Conservation (phyloP, 306 rosid genomes). For the Citrullus colocynthis region DNA sequence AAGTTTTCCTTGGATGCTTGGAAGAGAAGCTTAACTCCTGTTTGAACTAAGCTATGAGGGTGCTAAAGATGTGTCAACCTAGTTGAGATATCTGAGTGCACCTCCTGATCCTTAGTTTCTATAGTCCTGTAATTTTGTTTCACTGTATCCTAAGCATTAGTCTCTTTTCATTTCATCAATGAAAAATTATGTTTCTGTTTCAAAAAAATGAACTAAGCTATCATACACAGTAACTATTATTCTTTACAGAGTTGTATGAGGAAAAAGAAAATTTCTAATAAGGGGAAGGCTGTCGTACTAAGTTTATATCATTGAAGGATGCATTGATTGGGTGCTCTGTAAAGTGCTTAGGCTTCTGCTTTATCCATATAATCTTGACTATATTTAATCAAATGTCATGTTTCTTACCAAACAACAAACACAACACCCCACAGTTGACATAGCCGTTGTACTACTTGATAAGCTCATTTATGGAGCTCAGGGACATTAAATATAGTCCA, state of each 20-base stretch:
- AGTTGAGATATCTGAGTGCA: too few relatives aligned
- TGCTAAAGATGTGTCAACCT: too few relatives aligned
- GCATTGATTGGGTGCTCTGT: background rate
- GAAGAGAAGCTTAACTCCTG: background rate
- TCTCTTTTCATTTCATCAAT: too few relatives aligned
- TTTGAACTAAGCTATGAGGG: background rate
- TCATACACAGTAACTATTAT: background rate
- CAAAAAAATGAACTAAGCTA: background rate
- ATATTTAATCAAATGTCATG: background rate
- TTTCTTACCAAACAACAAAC: background rate
- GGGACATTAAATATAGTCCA: background rate
- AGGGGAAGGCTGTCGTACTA: background rate
- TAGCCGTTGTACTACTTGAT: background rate
- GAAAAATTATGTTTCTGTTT: too few relatives aligned
- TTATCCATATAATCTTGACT: background rate
- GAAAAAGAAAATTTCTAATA: background rate
- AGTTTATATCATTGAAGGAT: background rate
- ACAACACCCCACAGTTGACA: background rate
- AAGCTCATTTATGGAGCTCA: background rate
- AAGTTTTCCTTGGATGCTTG: background rate
- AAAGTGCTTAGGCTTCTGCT: background rate
- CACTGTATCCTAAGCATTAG: too few relatives aligned
- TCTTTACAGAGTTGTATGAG: background rate
- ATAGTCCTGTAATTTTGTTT: too few relatives aligned
- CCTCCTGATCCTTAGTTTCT: too few relatives aligned